Base-by-base conservation (phyloP, 371 early-diverging fungal genomes). In the Furculomyces boomerangus region DNA sequence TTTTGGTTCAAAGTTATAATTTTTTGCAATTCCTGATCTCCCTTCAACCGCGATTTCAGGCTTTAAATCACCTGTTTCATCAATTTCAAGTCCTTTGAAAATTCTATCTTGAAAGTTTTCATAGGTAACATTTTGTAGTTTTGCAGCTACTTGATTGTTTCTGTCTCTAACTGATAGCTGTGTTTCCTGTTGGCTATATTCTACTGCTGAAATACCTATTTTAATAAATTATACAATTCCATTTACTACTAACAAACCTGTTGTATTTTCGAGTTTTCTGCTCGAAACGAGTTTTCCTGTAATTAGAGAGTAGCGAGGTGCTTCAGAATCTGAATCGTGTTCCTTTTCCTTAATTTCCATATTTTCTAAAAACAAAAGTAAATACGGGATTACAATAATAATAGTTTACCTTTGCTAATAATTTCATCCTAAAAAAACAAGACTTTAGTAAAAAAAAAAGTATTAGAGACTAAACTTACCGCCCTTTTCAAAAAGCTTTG, bases 271-370 rank as follows among this genome's bases (percentile, higher is more conserved):
- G 28, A 28, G 29, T 26, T 31, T 31, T 5, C 10, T 49, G 32
- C 26, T 49, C 18, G 30, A 28, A 49, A 49, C 49, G 20, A 49
- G 49, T 31, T 56, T 70, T 0, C 94, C 92, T 1, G 94, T 88
- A n/a, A 89, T 73, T 35, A 92, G 65, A 30, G 93, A 93, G 65
- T 83, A 91, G 54, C 88, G 86, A 18, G 90, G 88, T 39, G 69
- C 73, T 53, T 88, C 88, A 47, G 79, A 81, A 52, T 77, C 78
- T 1, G 72, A 74, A 25, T 58, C 67, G 26, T 71, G 77, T 18
- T 74, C 70, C n/a, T n/a, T n/a, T n/a, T n/a, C n/a, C n/a, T n/a
- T n/a, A n/a, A n/a, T n/a, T n/a, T n/a, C n/a, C n/a, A n/a, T n/a
- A n/a, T n/a, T n/a, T n/a, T n/a, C n/a, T n/a, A n/a, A n/a, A n/a